Evolutionary conservation across 768 basidiomycete species (phyloP), one percentile per base, ranked within the genome.

Genomic region (Termitomyces sp.): DNA sequence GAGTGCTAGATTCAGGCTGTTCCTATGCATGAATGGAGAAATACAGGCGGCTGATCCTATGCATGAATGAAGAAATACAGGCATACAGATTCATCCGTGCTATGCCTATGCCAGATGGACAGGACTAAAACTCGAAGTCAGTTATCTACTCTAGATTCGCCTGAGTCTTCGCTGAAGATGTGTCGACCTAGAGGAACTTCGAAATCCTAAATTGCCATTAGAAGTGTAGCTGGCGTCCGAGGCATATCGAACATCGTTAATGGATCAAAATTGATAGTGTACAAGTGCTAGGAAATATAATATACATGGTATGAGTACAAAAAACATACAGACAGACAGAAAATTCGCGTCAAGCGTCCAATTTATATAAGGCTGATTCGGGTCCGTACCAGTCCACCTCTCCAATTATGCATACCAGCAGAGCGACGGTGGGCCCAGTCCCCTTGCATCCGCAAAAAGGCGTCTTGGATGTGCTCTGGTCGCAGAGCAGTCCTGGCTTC

Each of bases 401-500:
- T 78, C 87, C 90, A 96, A 67, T 95, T 92, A 59, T 84, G 78
- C 84, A 94, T 89, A 0, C 93, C 93, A 2, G 90, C 91, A 23
- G 86, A 87, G 50, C 93, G 84, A 41, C 79, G 77, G 63, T 91
- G 88, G 2, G 85, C 77, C 84, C 90, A 90, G 59, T 94, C 87
- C 5, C 85, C 78, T 69, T 95, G 93, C 87, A 96, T 94, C 58
- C 91, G 76, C 2, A 90, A 75, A 67, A 94, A 96, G 0, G 94
- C 94, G 68, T 94, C 92, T 62, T 92, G 87, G 10, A 96, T 92
- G 65, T 96, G 94, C 56, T 91, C 86, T 0, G 93, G 88, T 26
- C 82, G 76, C 46, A 96, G 71, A 0, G 91, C 83, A 3, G 85
- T 90, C 56, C 90, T 75, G 1, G 90, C 87, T 65, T 93, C 90